Evolutionary conservation across 169 alveolate genomes (phyloP).

Genomic region (Plasmodium knowlesi): DNA sequence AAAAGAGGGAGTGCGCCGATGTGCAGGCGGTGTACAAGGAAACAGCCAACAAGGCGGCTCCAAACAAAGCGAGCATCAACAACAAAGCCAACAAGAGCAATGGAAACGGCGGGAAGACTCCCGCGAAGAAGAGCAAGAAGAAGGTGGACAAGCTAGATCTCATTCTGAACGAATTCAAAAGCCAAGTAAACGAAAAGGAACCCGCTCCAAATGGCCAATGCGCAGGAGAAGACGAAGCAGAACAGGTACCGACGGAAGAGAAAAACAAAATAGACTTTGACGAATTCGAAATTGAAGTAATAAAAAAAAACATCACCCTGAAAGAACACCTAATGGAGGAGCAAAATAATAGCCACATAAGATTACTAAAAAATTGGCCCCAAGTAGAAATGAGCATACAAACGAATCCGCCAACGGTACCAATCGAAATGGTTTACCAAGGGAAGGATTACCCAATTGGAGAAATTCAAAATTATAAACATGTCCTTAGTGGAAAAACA

Average conservation of each 20-base stretch:
- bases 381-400: constrained; percentile 77
- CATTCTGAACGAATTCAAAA: constrained; percentile 52
- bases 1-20: constrained; percentile 3
- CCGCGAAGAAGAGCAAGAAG: constrained; percentile 48
- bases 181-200: not conserved
- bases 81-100: not conserved
- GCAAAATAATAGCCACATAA: constrained; percentile 81
- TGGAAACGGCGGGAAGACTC: not conserved
- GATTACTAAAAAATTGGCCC: constrained; percentile 84
- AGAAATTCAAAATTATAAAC: constrained; percentile 54
- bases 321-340: constrained; percentile 75
- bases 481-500: constrained; percentile 55
- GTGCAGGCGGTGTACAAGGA: not conserved
- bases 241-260: constrained; percentile 34
- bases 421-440: constrained; percentile 80
- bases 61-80: no score
- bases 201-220: not conserved
- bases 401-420: constrained; percentile 86
- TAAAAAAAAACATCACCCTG: constrained; percentile 23
- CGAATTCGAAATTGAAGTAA: constrained; percentile 22
- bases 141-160: constrained; percentile 43
- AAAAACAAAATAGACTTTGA: constrained; percentile 24
- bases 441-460: constrained; percentile 78
- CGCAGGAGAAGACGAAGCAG: not conserved
- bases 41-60: not conserved